Evolutionary conservation across 208 protist genomes (phyloP).

Genomic region (Trypanosoma platydactyli): DNA sequence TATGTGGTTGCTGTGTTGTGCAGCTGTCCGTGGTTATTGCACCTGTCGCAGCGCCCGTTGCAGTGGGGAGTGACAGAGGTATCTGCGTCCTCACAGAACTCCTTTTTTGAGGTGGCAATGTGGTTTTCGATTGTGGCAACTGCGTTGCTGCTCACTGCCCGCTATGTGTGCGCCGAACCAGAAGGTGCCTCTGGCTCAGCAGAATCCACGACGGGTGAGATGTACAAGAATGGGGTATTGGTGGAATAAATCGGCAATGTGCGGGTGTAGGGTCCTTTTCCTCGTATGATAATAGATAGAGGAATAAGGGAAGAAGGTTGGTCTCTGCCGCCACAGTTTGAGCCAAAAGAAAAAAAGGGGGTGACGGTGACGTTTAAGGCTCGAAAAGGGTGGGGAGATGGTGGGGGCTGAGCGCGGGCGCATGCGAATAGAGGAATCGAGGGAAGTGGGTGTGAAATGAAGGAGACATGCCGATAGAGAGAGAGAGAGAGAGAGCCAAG

Average conservation of each 20-base stretch:
- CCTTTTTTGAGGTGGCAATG: slow-evolving; percentile 35
- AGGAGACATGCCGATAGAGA: too few species aligned
- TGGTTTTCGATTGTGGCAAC: slow-evolving; percentile 24
- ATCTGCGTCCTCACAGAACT: slow-evolving; percentile 31
- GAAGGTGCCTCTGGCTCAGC: neutral
- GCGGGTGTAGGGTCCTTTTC: neutral
- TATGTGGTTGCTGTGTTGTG: slow-evolving; percentile 51
- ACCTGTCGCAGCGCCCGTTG: neutral
- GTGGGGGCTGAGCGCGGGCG: too few species aligned
- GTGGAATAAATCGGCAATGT: neutral
- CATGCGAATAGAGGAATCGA: slow-evolving; percentile 1
- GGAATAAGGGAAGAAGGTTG: slow-evolving; percentile 6
- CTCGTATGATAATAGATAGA: too few species aligned
- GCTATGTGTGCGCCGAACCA: slow-evolving; percentile 10
- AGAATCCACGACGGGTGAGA: neutral
- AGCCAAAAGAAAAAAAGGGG: slow-evolving; percentile 4
- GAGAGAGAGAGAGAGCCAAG: too few species aligned
- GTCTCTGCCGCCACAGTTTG: too few species aligned
- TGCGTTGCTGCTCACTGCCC: slow-evolving; percentile 36
- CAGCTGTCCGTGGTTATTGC: slow-evolving; percentile 31
- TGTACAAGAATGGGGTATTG: neutral
- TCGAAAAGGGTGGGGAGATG: too few species aligned
- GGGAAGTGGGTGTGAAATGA: neutral
- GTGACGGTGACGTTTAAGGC: neutral
- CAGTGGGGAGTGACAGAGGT: neutral